Evolutionary conservation across 345 rosid species (phyloP).

Genomic region (Pistacia atlantica): DNA sequence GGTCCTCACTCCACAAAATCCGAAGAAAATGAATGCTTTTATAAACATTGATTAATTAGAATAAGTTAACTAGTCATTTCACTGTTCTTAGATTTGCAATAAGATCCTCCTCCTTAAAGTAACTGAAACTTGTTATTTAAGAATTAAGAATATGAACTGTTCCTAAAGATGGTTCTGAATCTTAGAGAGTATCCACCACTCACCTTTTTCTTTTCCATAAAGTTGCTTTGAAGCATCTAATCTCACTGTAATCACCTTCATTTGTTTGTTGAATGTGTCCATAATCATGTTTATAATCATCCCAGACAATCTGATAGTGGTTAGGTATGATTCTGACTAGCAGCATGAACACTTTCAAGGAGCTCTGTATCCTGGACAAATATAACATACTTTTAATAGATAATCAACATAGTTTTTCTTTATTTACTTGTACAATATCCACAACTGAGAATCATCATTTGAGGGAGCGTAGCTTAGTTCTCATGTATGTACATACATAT

Average conservation of each 20-base stretch:
- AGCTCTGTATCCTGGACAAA: no score
- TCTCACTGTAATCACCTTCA: slow-evolving; percentile 15
- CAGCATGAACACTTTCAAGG: no score
- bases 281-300: slow-evolving; percentile 22
- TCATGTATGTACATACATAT: background rate
- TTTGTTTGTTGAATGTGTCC: slow-evolving; percentile 12
- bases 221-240: slow-evolving; percentile 18
- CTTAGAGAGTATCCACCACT: background rate
- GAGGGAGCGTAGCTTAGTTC: background rate
- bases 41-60: background rate
- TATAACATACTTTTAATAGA: no score
- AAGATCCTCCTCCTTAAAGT: background rate
- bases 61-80: background rate
- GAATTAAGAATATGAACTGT: background rate
- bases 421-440: no score
- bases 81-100: slow-evolving; percentile 2
- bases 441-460: background rate
- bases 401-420: no score
- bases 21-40: background rate
- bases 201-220: slow-evolving; percentile 10
- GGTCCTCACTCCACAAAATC: background rate
- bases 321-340: background rate
- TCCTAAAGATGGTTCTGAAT: slow-evolving; percentile 7
- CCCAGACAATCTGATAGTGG: background rate
- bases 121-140: background rate